These are phyloP conservation scores for Leccinum pachyderme DNA, from an alignment of 1,284 basidiomycete genomes.

Conservation along the genomic window DNA sequence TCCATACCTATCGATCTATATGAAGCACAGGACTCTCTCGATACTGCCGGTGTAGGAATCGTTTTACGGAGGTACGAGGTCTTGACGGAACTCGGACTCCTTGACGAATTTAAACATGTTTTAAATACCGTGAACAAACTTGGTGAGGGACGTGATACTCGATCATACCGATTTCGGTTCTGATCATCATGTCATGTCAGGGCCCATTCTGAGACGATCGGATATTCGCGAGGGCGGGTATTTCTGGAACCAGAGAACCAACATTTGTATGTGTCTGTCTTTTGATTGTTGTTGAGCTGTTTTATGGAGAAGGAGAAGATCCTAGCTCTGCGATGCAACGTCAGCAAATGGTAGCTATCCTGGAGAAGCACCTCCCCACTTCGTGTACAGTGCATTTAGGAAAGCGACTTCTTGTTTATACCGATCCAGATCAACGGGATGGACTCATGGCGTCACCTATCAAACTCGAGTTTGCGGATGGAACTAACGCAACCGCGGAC, in stretches of 20 bases:
- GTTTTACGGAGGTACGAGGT: conserved; percentile 10
- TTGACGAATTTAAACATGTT: conserved; percentile 1
- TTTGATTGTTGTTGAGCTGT: background rate
- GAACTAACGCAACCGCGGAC: conserved; percentile 18
- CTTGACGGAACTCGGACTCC: conserved; percentile 15
- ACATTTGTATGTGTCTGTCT: conserved; percentile 5
- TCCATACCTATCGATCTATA: conserved; percentile 11
- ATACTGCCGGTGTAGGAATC: conserved; percentile 16
- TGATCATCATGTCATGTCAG: background rate
- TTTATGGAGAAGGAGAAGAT: conserved; percentile 6
- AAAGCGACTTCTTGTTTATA: conserved; percentile 21
- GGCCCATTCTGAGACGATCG: background rate
- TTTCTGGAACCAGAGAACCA: conserved; percentile 11
- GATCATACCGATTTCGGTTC: background rate
- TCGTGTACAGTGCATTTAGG: conserved; percentile 15
- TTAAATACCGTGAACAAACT: background rate
- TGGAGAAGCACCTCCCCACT: conserved; percentile 21
- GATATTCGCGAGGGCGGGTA: conserved; percentile 23
- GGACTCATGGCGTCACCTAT: conserved; percentile 11
- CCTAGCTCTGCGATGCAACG: conserved; percentile 18
- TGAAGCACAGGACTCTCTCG: conserved; percentile 15
- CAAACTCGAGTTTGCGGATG: conserved; percentile 19
- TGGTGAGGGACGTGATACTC: background rate
- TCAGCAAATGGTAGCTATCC: conserved; percentile 21
- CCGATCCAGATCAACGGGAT: background rate